A percentile compares a stretch with the other conserved stretches of the same genome.
Evolutionary conservation across 148 eudicot species (phyloP).

Genomic region (Fagopyrum homotropicum): DNA sequence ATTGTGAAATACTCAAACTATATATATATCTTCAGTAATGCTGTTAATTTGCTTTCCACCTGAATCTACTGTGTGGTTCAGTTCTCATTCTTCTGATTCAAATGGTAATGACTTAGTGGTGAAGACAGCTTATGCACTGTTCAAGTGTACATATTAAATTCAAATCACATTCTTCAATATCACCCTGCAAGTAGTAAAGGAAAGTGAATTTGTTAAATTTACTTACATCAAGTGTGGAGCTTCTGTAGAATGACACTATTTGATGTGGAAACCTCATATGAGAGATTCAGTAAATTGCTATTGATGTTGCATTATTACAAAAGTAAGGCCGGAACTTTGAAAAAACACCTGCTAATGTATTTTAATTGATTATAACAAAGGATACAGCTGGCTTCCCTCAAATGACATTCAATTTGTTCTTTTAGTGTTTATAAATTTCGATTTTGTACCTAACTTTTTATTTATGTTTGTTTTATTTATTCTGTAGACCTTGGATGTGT

Average conservation of each 20-base stretch:
- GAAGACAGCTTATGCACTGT: neutral
- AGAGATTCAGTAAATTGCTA: neutral
- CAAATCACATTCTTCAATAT: neutral
- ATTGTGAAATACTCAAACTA: too few relatives aligned
- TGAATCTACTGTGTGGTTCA: neutral
- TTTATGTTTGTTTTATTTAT: neutral
- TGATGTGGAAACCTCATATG: neutral
- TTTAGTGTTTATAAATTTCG: neutral
- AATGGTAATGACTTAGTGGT: neutral
- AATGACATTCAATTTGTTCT: neutral
- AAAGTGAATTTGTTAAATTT: neutral
- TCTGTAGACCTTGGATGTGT: slow-evolving; percentile 81
- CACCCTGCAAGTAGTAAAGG: neutral
- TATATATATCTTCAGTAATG: neutral
- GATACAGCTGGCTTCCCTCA: neutral
- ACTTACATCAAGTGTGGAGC: neutral
- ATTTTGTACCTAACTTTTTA: neutral
- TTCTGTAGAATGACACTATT: neutral
- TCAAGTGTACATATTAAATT: neutral
- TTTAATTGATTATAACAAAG: neutral
- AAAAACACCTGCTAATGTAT: neutral
- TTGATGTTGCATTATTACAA: neutral
- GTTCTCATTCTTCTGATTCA: neutral
- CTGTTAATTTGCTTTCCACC: neutral
- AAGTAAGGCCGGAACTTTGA: neutral